Base-by-base conservation (phyloP, 2,329 filamentous ascomycete genomes). In the Paraphoma sp. region DNA sequence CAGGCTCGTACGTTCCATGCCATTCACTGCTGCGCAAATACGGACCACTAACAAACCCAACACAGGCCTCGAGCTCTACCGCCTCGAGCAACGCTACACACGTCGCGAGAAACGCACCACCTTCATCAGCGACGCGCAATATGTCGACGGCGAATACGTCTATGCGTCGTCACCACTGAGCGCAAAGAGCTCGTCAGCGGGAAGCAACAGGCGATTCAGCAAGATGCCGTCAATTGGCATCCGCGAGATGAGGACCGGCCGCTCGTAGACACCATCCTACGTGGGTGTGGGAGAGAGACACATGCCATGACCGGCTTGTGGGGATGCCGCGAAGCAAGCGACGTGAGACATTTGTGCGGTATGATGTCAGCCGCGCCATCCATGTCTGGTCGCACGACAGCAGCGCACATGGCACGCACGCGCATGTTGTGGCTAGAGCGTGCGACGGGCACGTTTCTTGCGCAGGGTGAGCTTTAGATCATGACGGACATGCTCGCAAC, bases 91-190 rank as follows among this genome's bases (percentile, higher is more conserved):
- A 81, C 90, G 92, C 70, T 98, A 98, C 83, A 96, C 93, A 49
- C 90, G 90, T 71, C 90, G 92, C 75, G 92, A 94, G 71, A 91
- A 94, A 68, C 92, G 94, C 76, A 93, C 89, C 52, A 95, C 91
- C 58, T 97, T 96, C 77, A 88, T 90, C 73, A 93, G 91, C 73
- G 93, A 92, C 71, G 94, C 93, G 30, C 86, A 91, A 76, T 98
- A 98, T 78, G 90, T 97, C 63, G 92, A 98, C 75, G 95, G 93
- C 79, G 94, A 97, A 82, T 97, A 97, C 81, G 84, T 97, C 76
- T 96, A 93, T 83, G 76, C 76, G 48, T 71, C 72, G 16, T 72
- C 71, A 18, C 75, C 75, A 17, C 70, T 70, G 12, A 70, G 71
- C 10, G 67, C 71, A 42, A 73, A 67, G 16, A 42, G 40, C 40